A percentile compares a stretch with the other conserved stretches of the same genome.
Evolutionary conservation across 108 stramenopile genomes (phyloP).

Genomic region (Pseudonitzschia delicatissima): DNA sequence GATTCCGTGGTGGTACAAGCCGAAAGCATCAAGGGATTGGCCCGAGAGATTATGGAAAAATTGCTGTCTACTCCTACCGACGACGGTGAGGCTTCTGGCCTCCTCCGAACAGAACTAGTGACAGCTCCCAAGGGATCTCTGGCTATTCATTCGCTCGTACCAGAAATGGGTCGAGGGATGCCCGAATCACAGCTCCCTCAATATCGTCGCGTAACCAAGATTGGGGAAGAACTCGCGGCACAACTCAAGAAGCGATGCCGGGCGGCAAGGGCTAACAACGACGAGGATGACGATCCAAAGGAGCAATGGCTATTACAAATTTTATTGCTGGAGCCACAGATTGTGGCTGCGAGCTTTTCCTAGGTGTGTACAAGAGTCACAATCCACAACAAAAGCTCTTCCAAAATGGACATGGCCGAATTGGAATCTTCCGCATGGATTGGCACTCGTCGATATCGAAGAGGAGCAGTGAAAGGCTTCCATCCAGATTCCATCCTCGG

Average conservation of each 20-base stretch:
- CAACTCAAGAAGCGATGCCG: slow-evolving; percentile 34
- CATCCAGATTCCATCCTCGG: slow-evolving; percentile 48
- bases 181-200: slow-evolving; percentile 28
- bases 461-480: slow-evolving; percentile 2
- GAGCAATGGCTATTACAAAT: slow-evolving; percentile 53
- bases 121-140: slow-evolving; percentile 39
- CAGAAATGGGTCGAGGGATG: slow-evolving; percentile 49
- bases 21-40: slow-evolving; percentile 53
- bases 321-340: slow-evolving; percentile 39
- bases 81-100: neutral
- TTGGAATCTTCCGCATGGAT: slow-evolving; percentile 32
- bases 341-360: slow-evolving; percentile 38
- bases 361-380: slow-evolving; percentile 12
- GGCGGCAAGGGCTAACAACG: slow-evolving; percentile 24
- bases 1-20: slow-evolving; percentile 35
- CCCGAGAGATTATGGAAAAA: slow-evolving; percentile 21
- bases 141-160: slow-evolving; percentile 48
- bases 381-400: neutral
- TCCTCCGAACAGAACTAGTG: neutral
- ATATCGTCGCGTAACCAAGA: slow-evolving; percentile 24
- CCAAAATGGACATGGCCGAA: slow-evolving; percentile 53
- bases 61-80: too few species aligned
- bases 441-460: slow-evolving; percentile 52
- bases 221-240: slow-evolving; percentile 31
- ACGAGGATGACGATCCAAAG: neutral